Conservation (phyloP, 2,329 filamentous ascomycete species). For the Venturia asperata region DNA sequence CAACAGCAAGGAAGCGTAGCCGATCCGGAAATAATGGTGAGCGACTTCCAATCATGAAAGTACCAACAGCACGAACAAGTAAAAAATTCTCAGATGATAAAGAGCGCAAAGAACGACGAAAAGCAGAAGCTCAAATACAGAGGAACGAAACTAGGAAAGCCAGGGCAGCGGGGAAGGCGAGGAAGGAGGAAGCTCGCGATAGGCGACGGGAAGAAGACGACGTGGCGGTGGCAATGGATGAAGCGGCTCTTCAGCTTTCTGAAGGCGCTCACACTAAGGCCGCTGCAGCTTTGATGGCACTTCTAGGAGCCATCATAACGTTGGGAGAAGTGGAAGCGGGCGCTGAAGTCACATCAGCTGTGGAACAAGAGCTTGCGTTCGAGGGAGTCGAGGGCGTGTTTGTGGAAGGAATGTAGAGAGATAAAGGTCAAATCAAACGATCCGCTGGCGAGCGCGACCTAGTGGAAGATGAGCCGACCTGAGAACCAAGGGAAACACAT, state of each 20-base stretch:
- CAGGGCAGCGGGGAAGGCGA: background rate
- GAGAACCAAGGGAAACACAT: background rate
- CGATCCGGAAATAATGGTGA: background rate
- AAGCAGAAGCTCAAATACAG: background rate
- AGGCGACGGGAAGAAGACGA: background rate
- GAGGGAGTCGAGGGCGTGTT: background rate
- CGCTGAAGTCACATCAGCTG: background rate
- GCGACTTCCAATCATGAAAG: background rate
- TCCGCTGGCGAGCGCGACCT: background rate
- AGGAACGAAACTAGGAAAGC: background rate
- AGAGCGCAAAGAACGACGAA: background rate
- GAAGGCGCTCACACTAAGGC: background rate
- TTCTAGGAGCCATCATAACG: background rate
- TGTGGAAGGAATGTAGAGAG: background rate
- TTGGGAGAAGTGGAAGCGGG: background rate
- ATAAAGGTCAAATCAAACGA: background rate
- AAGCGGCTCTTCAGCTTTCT: background rate
- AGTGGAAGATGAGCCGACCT: background rate
- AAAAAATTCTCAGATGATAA: background rate
- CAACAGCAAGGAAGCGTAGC: no score
- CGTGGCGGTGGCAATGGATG: background rate
- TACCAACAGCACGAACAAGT: background rate
- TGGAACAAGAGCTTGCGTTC: background rate
- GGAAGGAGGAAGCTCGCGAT: background rate
- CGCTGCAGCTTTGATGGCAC: background rate